Percentiles rank a stretch among this genome's conserved stretches.
Evolutionary conservation across 768 basidiomycete species (phyloP).

Genomic region (Gymnopilus junonius): DNA sequence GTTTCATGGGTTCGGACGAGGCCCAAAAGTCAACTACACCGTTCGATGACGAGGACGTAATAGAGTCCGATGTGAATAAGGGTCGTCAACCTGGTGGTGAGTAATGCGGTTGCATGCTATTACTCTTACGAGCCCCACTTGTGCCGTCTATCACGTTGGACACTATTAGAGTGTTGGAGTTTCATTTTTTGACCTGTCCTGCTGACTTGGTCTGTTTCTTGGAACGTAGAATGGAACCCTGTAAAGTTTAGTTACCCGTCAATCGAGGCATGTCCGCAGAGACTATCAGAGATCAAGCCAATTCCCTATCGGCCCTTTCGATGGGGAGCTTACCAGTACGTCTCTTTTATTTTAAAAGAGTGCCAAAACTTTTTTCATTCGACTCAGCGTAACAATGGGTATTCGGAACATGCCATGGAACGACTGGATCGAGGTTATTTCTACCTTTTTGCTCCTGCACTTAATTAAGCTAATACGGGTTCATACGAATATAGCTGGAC

Average conservation of each 20-base stretch:
- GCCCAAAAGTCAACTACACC: not conserved
- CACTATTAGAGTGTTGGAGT: too few relatives aligned
- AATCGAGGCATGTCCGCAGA: constrained; percentile 43
- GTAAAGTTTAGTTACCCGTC: constrained; percentile 54
- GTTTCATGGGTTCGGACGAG: not conserved
- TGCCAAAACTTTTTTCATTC: not conserved
- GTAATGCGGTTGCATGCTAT: constrained; percentile 2
- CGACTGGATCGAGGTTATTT: constrained; percentile 71
- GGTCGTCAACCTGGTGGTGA: constrained; percentile 28
- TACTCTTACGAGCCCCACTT: not conserved
- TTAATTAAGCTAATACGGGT: not conserved
- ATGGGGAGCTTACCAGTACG: constrained; percentile 67
- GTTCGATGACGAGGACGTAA: not conserved
- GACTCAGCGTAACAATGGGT: constrained; percentile 66
- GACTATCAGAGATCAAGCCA: constrained; percentile 51
- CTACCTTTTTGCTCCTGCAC: not conserved
- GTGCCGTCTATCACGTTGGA: not conserved
- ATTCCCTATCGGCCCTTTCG: constrained; percentile 71
- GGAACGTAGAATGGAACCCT: constrained; percentile 54
- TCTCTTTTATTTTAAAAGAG: constrained; percentile 7
- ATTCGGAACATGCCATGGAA: constrained; percentile 69
- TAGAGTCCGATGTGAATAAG: constrained; percentile 15
- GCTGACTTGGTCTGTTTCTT: not conserved
- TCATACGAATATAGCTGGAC: constrained; percentile 51
- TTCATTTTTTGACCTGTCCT: not conserved